Evolutionary conservation across 2,329 filamentous ascomycete species (phyloP), one percentile per base, ranked within the genome.

Genomic region (Ophiostoma piceae): DNA sequence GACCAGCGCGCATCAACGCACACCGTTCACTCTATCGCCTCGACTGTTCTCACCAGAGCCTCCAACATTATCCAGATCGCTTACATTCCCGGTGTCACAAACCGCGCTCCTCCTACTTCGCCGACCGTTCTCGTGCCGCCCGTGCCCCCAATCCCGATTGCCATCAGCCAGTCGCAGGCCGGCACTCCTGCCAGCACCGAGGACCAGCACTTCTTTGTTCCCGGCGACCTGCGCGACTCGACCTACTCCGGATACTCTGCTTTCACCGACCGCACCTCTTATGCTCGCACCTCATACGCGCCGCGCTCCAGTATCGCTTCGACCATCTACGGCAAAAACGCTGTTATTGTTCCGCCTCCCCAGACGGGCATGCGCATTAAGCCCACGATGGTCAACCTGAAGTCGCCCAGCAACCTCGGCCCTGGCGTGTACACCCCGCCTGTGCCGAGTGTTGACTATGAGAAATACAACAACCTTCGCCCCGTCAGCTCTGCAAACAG

Each of bases 41-140:
- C 94, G 11, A 98, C 94, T 35, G 93, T 98, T 71, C 86, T 97
- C 72, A 98, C 95, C 22, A 89, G 95, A 72, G 95, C 95, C 67
- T 98, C 95, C 76, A 99, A 99, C 82, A 94, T 99, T 78, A 99
- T 99, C 76, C 95, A 98, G 81, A 99, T 99, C 80, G 95, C 95
- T 70, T 99, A 98, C 79, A 98, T 99, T 74, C 95, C 95, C 16
- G 95, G 95, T 71, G 94, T 98, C 76, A 97, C 92, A 72, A 97
- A 97, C 81, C 88, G 94, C 74, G 93, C 94, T 14, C 89, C 90
- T 8, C 91, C 92, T 5, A 89, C 90, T n/a, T 94, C 92, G 0
- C 92, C 92, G 2, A 88, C 88, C 54, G 82, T 92, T 26, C 85
- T 94, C 67, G 91, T 96, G 4, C 93, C 94, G n/a, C 94, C 94